Evolutionary conservation across 2,329 filamentous ascomycete genomes (phyloP), one percentile per base, ranked within the genome.

Genomic region (Metarhizium guizhouense): DNA sequence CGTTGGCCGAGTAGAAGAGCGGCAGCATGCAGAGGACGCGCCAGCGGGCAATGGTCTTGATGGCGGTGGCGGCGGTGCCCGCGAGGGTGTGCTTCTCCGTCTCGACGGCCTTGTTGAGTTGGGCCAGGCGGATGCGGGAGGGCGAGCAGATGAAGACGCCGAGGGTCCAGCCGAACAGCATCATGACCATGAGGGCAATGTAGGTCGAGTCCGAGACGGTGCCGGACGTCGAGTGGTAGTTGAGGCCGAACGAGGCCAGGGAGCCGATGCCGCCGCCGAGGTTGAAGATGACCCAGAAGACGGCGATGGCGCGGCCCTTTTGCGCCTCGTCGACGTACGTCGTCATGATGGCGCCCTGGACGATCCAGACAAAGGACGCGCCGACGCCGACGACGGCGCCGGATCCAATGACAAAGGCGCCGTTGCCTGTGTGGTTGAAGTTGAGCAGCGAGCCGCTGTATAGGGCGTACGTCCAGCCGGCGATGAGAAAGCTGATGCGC

Each of bases 1-100:
- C 70, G 62, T 81, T 80, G 59, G 78, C 76, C 25, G 71, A 75
- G 67, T 79, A 80, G 69, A 80, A 81, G 54, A 81, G 68, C 3
- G 78, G 78, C 34, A 80, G 65, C 66, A 79, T 72, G 59, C 70
- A 75, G 7, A 74, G 61, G 0, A 79, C 72, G 25, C 74, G 70
- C 75, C 75, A 76, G 52, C 74, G 69, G 56, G 65, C 67, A 42
- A 76, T 61, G 3, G 69, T 72, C 56, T 63, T 65, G 1, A 73
- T 52, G 1, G 74, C 68, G 36, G 71, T 70, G 48, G 67, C 66
- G 59, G 71, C 61, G 38, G 69, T 64, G 20, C 68, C 69, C 47
- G 65, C 60, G 40, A 68, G 58, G 62, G 69, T 72, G 54, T 70
- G 71, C 59, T 72, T 73, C 58, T 74, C 70, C 4, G 65, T 71